Evolutionary conservation across 1,284 basidiomycete genomes (phyloP).

Genomic region (Boletus mariae): DNA sequence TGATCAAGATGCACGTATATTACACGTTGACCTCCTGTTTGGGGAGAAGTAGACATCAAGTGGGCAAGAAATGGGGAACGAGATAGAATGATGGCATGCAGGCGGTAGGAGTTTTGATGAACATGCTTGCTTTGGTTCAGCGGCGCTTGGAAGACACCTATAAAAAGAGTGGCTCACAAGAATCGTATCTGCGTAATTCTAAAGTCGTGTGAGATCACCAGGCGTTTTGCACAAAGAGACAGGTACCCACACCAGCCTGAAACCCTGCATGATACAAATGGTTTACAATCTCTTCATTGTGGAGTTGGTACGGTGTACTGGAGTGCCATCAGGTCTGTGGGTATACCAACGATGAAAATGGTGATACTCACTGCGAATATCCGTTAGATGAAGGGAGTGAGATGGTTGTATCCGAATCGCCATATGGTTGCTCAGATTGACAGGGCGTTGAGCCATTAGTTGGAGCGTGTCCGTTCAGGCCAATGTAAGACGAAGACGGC

Average conservation of each 20-base stretch:
- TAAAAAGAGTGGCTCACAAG: conserved; percentile 47
- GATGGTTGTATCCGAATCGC: conserved; percentile 17
- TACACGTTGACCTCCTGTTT: conserved; percentile 55
- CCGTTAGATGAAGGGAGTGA: conserved; percentile 30
- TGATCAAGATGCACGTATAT: conserved; percentile 75
- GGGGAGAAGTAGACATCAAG: conserved; percentile 73
- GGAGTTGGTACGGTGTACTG: conserved; percentile 50
- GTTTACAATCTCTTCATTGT: conserved; percentile 69
- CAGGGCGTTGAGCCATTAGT: conserved; percentile 23
- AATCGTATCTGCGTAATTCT: conserved; percentile 80
- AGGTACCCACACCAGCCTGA: conserved; percentile 65
- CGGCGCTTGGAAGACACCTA: conserved; percentile 10
- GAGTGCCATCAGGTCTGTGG: conserved; percentile 5
- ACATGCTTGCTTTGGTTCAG: conserved; percentile 54
- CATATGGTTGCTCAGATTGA: conserved; percentile 22
- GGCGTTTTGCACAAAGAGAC: conserved; percentile 7
- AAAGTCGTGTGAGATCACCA: conserved; percentile 17
- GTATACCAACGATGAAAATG: neutral
- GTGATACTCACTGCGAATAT: conserved; percentile 43
- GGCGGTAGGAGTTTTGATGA: conserved; percentile 66
- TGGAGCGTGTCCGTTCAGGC: conserved; percentile 23
- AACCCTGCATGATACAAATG: conserved; percentile 77
- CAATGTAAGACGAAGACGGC: conserved; percentile 22
- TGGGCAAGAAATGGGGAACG: conserved; percentile 83
- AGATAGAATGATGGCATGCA: conserved; percentile 80